Base-by-base conservation (phyloP, 495 filamentous ascomycete species). In the Talaromyces ruber region DNA sequence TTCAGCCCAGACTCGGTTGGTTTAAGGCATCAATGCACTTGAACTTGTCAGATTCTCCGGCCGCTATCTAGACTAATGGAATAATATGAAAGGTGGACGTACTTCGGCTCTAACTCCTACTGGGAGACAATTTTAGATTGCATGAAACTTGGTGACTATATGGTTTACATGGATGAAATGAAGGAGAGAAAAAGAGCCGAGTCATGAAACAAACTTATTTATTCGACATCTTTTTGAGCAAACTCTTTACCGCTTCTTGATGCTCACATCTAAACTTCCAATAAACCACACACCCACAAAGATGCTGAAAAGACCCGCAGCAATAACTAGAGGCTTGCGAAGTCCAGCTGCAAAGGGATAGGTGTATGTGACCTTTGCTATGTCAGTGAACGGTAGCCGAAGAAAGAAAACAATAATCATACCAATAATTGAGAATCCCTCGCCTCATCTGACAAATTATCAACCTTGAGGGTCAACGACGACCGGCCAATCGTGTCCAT, bases 401-500 rank as follows among this genome's bases (percentile, higher is more conserved):
- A 34, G n/a, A 24, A 55, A 8, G 6, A 58, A 22, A 2, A 53
- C 22, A 60, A 8, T 51, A 43, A 30, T 75, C 78, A 72, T 71
- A 85, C 88, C 64, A 96, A 74, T 6, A 98, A 71, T 62, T 93
- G 86, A 37, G 87, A 84, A 65, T 92, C 89, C 62, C 95, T 80
- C 32, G 87, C 82, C 64, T 96, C 94, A 62, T 98, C 94, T 0
- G 93, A 90, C 62, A 98, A 75, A 68, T 94, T 96, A 55, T 86
- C 81, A 26, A 91, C 91, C 58, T 85, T 88, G 64, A 98, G 82
- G 61, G 84, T 88, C 54, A 98, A 81, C 3, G 87, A 84, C 26
- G 92, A 92, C 29, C 94, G 90, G 64, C 94, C 94, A 30, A 91
- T 71, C 1, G 95, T 98, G 74, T 98, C 94, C 81, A 98, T 88